A percentile compares a stretch with the other conserved stretches of the same genome.
These are phyloP conservation scores for Globisporangium recalcitrans DNA, from an alignment of 352 stramenopile genomes.

Conservation along the genomic window DNA sequence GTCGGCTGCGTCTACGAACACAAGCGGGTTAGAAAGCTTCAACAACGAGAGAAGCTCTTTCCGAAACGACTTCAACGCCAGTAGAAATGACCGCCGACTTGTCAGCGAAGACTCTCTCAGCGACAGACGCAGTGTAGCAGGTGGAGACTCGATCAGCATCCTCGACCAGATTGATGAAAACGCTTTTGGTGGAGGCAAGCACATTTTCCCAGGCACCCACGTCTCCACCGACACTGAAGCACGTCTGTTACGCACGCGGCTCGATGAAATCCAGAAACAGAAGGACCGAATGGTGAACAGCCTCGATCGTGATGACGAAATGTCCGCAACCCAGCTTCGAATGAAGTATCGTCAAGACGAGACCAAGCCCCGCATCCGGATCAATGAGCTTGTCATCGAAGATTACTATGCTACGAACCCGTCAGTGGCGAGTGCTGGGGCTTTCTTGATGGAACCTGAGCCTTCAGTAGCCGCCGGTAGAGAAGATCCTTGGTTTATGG, in stretches of 20 bases:
- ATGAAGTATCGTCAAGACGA: constrained; percentile 41
- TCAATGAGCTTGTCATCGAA: constrained; percentile 85
- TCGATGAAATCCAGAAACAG: constrained; percentile 74
- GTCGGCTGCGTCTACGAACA: background rate
- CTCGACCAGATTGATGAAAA: constrained; percentile 78
- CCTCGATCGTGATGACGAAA: constrained; percentile 39
- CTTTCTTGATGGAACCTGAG: constrained; percentile 54
- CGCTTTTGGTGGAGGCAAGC: constrained; percentile 58
- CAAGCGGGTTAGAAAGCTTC: background rate
- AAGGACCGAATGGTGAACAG: constrained; percentile 56
- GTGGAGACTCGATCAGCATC: constrained; percentile 37
- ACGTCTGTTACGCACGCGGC: constrained; percentile 63
- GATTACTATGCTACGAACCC: constrained; percentile 66
- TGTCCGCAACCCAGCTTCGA: constrained; percentile 52
- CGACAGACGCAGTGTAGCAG: constrained; percentile 2
- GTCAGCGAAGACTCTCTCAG: constrained; percentile 17
- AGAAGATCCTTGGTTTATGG: constrained; percentile 67
- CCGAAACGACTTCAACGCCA: constrained; percentile 3
- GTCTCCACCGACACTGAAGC: constrained; percentile 78
- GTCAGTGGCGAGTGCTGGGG: constrained; percentile 27
- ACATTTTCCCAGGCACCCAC: constrained; percentile 57
- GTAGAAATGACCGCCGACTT: constrained; percentile 20
- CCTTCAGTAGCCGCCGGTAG: background rate
- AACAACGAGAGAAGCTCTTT: background rate
- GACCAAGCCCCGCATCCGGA: constrained; percentile 50